A percentile compares a stretch with the other conserved stretches of the same genome.
phyloP scores from a whole-genome alignment of 1,284 basidiomycete species.

The Meira nashicola region DNA sequence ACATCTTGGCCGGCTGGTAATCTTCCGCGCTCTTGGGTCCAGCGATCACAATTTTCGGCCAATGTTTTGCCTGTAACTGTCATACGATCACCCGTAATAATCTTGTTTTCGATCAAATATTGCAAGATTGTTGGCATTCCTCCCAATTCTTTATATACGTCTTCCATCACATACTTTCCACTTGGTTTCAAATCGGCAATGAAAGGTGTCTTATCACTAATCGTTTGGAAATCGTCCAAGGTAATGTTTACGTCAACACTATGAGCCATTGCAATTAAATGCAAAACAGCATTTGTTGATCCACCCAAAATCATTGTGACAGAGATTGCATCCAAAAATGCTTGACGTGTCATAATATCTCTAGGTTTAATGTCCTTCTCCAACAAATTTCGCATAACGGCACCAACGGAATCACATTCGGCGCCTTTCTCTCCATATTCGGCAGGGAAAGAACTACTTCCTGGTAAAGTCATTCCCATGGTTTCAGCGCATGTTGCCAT shows the following conservation, averaged over 20 bases:
- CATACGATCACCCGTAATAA: conserved; percentile 55
- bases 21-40: conserved; percentile 60
- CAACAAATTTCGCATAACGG: conserved; percentile 45
- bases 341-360: conserved; percentile 48
- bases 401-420: conserved; percentile 43
- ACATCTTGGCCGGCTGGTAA: conserved; percentile 43
- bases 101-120: conserved; percentile 50
- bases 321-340: conserved; percentile 49
- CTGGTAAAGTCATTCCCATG: conserved; percentile 51
- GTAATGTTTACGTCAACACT: conserved; percentile 42
- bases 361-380: conserved; percentile 49
- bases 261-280: conserved; percentile 50
- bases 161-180: conserved; percentile 53
- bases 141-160: conserved; percentile 45
- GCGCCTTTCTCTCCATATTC: conserved; percentile 48
- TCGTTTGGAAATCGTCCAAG: conserved; percentile 51
- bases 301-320: conserved; percentile 52
- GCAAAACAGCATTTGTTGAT: conserved; percentile 48
- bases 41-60: conserved; percentile 56
- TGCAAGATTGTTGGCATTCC: conserved; percentile 46
- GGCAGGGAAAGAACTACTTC: conserved; percentile 46
- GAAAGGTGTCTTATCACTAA: conserved; percentile 48
- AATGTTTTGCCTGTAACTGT: conserved; percentile 50
- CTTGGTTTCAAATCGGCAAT: conserved; percentile 51
- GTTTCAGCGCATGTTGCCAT: conserved; percentile 51